These are phyloP conservation scores for Helotiales sp. DNA, from an alignment of 2,329 filamentous ascomycete genomes.

Conservation along the genomic window DNA sequence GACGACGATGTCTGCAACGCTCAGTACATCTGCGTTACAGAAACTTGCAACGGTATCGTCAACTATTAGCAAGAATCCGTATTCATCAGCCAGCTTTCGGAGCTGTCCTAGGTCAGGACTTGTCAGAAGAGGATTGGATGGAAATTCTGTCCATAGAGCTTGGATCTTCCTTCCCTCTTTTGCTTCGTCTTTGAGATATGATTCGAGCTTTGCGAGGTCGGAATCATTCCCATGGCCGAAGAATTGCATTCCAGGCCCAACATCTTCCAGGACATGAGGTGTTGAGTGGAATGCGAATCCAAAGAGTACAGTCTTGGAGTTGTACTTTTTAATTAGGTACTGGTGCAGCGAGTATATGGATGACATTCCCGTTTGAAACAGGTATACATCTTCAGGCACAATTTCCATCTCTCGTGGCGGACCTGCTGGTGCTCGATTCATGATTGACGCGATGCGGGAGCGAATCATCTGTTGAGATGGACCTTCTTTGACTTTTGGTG, in stretches of 20 bases:
- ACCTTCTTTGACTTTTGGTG: constrained; percentile 37
- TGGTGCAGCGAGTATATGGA: constrained; percentile 47
- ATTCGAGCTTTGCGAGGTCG: constrained; percentile 46
- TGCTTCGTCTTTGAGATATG: constrained; percentile 40
- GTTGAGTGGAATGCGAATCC: constrained; percentile 55
- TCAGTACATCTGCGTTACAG: constrained; percentile 45
- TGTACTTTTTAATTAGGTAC: constrained; percentile 38
- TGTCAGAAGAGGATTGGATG: constrained; percentile 46
- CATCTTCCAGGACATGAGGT: constrained; percentile 47
- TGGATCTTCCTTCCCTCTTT: constrained; percentile 40
- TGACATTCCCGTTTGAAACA: constrained; percentile 57
- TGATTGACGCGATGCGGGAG: constrained; percentile 42
- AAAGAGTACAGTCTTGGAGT: constrained; percentile 43
- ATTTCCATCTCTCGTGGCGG: constrained; percentile 15
- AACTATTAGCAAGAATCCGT: constrained; percentile 34
- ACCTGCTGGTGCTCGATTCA: constrained; percentile 41
- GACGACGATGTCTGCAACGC: constrained; percentile 48
- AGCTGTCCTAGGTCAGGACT: constrained; percentile 43
- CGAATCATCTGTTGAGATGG: constrained; percentile 41
- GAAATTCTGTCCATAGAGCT: constrained; percentile 52
- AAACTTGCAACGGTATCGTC: constrained; percentile 41
- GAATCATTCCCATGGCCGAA: constrained; percentile 45
- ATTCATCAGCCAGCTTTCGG: constrained; percentile 40
- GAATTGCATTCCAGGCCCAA: constrained; percentile 44
- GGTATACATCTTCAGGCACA: constrained; percentile 46